phyloP scores from a whole-genome alignment of 495 filamentous ascomycete species.

The Penicillium coffeae region DNA sequence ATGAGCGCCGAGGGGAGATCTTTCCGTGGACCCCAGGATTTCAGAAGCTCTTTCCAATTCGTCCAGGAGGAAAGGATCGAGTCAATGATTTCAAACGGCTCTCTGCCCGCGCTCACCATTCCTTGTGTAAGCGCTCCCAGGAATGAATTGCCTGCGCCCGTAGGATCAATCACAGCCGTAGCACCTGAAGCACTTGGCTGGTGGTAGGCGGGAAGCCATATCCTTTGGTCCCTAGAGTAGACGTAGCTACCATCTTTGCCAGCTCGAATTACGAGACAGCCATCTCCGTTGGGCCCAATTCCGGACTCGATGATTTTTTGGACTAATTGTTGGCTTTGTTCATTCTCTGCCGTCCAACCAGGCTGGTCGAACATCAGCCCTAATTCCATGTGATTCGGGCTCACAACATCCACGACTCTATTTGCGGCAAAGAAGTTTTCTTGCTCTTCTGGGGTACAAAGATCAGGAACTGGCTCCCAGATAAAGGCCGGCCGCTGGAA shows the following conservation, averaged over 20 bases:
- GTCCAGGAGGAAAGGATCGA: conserved; percentile 30
- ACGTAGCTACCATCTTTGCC: conserved; percentile 59
- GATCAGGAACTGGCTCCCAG: conserved; percentile 93
- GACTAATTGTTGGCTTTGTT: conserved; percentile 49
- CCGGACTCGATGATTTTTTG: conserved; percentile 54
- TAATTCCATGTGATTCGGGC: conserved; percentile 84
- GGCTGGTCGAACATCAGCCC: conserved; percentile 69
- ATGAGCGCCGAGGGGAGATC: conserved; percentile 65
- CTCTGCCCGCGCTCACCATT: conserved; percentile 54
- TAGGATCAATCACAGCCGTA: conserved; percentile 76
- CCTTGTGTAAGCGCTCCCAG: conserved; percentile 79
- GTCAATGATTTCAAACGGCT: conserved; percentile 32
- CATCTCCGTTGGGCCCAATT: conserved; percentile 42
- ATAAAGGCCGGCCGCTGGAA: conserved; percentile 64
- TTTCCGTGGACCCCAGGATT: conserved; percentile 28
- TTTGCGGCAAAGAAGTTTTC: conserved; percentile 67
- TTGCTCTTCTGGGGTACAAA: conserved; percentile 73
- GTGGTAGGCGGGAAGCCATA: conserved; percentile 58
- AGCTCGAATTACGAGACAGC: conserved; percentile 50
- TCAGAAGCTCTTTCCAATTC: conserved; percentile 28
- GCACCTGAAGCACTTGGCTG: conserved; percentile 28
- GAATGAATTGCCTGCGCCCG: conserved; percentile 93
- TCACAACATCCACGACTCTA: conserved; percentile 75
- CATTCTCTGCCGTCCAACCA: conserved; percentile 46
- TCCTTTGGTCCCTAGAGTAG: conserved; percentile 32